phyloP scores from a whole-genome alignment of 352 stramenopile species.

The Globisporangium yorkense region DNA sequence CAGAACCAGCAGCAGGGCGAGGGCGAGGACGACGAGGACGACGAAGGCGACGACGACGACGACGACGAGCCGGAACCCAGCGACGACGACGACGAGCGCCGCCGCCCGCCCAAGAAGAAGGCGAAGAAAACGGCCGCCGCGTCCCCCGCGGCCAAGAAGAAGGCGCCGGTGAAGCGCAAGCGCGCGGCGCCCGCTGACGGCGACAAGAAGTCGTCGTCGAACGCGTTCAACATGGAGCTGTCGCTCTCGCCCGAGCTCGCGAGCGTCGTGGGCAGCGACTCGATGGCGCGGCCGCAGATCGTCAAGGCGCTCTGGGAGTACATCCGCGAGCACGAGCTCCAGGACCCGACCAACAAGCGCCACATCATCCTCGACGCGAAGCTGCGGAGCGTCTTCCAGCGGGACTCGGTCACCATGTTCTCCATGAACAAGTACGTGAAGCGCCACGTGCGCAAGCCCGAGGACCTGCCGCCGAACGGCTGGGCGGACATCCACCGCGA shows the following conservation, averaged over 20 bases:
- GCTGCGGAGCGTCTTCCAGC: constrained; percentile 73
- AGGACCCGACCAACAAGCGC: constrained; percentile 93
- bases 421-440: constrained; percentile 88
- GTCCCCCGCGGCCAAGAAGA: constrained; percentile 37
- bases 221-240: constrained; percentile 77
- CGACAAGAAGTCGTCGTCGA: constrained; percentile 26
- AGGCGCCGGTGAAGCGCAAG: constrained; percentile 52
- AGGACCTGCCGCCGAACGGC: constrained; percentile 49
- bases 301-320: constrained; percentile 97
- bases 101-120: constrained; percentile 23
- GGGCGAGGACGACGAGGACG: constrained; percentile 33
- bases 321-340: constrained; percentile 92
- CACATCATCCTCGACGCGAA: constrained; percentile 90
- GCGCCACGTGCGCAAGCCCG: constrained; percentile 73
- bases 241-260: constrained; percentile 74
- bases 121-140: constrained; percentile 12
- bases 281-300: constrained; percentile 89
- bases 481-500: constrained; percentile 76
- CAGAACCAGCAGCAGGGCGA: constrained; percentile 65
- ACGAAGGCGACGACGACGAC: constrained; percentile 37
- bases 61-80: constrained; percentile 25
- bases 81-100: constrained; percentile 28
- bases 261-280: constrained; percentile 73
- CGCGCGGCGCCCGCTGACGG: constrained; percentile 22
- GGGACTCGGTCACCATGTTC: constrained; percentile 86